Base-by-base conservation (phyloP, 139 green algal species). In the Closterium sp. region DNA sequence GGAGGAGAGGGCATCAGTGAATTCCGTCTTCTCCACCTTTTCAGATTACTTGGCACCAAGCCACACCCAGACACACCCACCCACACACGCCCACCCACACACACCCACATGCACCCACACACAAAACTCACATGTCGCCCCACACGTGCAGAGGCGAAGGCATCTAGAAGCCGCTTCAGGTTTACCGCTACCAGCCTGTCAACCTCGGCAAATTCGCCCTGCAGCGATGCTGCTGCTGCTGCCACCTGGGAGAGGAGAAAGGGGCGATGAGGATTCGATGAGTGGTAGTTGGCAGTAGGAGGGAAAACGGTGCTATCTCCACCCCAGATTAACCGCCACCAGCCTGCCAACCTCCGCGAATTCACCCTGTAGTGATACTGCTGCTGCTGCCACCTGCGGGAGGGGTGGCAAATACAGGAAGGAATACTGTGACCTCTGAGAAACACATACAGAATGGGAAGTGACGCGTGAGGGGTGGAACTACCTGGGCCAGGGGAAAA, bases 181-280 rank as follows among this genome's bases (percentile, higher is more conserved):
- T 93, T 93, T 0, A 29, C 24, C 4, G 85, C 90, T 19, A 93
- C 90, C 42, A 93, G 28, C 34, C 30, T 9, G 84, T 93, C 90
- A 29, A 93, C 85, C 34, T 88, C 90, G 32, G 90, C 50, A 30
- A 93, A 93, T 31, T 93, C 90, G 24, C 27, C 22, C 1, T 73
- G 11, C 42, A 93, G 85, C 0, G 28, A 2, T 1, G 50, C 50
- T 28, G 31, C 90, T 38, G 90, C 90, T 38, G 79, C 79, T 9
- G 90, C 85, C 90, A 93, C 90, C 90, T 93, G 90, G 17, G 19
- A 3, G 62, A 22, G 50, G 10, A 4, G 42, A 62, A 5, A 7
- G 50, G 11, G 45, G 10, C 11, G 45, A 19, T 13, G 45, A 70
- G 45, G 45, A 70, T 13, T 2, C 9, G 45, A 70, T 2, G 45